phyloP scores from a whole-genome alignment of 2,329 filamentous ascomycete species.

The Taxawa tesnikishii region DNA sequence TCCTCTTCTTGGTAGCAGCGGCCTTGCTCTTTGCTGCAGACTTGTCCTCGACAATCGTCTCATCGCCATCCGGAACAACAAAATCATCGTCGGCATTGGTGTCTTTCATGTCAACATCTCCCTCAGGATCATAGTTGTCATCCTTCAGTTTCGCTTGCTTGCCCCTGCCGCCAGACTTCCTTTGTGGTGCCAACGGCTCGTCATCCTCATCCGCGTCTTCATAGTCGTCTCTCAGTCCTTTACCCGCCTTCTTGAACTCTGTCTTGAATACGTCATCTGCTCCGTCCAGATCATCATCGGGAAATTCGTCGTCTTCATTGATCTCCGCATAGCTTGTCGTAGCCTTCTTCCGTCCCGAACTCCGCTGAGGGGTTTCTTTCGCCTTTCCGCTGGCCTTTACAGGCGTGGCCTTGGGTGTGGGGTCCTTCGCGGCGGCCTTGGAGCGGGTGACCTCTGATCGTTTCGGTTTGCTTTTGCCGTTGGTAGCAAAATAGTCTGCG shows the following conservation, averaged over 20 bases:
- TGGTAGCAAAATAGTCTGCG: slow-evolving; percentile 50
- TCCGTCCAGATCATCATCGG: slow-evolving; percentile 25
- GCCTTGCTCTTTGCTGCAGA: slow-evolving; percentile 23
- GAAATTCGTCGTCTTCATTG: slow-evolving; percentile 20
- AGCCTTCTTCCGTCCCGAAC: slow-evolving; percentile 28
- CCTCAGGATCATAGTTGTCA: slow-evolving; percentile 25
- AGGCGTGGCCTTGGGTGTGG: slow-evolving; percentile 24
- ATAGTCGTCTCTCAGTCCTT: slow-evolving; percentile 44
- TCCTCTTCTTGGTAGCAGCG: slow-evolving; percentile 37
- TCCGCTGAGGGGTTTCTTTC: slow-evolving; percentile 23
- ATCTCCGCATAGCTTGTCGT: slow-evolving; percentile 25
- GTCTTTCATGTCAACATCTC: slow-evolving; percentile 43
- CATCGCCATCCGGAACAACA: slow-evolving; percentile 29
- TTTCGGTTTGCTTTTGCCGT: slow-evolving; percentile 37
- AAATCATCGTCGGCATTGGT: slow-evolving; percentile 32
- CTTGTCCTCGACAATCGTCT: slow-evolving; percentile 25
- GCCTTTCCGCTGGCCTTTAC: slow-evolving; percentile 19
- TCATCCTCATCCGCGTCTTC: slow-evolving; percentile 53
- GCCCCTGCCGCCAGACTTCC: slow-evolving; percentile 13
- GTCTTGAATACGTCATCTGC: slow-evolving; percentile 76
- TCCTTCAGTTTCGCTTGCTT: slow-evolving; percentile 35
- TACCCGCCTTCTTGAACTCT: slow-evolving; percentile 52
- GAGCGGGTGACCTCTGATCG: slow-evolving; percentile 27
- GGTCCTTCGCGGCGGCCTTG: slow-evolving; percentile 11
- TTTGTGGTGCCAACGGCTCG: slow-evolving; percentile 43